Evolutionary conservation across 371 early-diverging fungal species (phyloP).

Genomic region (Apophysomyces elegans): DNA sequence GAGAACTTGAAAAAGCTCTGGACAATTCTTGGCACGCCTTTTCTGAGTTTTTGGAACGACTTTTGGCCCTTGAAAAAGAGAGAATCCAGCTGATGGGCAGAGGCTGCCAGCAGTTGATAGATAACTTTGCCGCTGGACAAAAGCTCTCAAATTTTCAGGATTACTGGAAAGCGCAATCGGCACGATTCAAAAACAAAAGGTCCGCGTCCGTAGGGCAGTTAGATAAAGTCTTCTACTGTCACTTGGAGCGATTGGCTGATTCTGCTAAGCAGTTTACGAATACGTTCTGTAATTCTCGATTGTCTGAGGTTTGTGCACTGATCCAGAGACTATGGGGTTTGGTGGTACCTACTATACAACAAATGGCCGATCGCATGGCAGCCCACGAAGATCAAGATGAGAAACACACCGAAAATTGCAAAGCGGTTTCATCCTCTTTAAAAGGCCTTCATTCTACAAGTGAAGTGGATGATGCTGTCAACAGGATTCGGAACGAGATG

Average conservation of each 20-base stretch:
- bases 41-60: conserved; percentile 37
- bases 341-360: conserved; percentile 29
- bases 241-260: conserved; percentile 38
- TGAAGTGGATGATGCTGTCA: conserved; percentile 13
- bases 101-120: conserved; percentile 24
- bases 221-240: conserved; percentile 51
- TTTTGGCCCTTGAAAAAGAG: conserved; percentile 30
- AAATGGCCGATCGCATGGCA: conserved; percentile 31
- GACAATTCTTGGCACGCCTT: conserved; percentile 49
- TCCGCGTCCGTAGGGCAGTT: conserved; percentile 41
- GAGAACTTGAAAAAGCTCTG: conserved; percentile 34
- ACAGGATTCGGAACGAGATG: conserved; percentile 34
- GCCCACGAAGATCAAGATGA: conserved; percentile 9
- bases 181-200: neutral
- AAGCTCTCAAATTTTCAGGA: conserved; percentile 28
- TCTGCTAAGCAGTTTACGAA: conserved; percentile 15
- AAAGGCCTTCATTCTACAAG: conserved; percentile 13
- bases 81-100: conserved; percentile 26
- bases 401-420: conserved; percentile 11
- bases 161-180: conserved; percentile 20
- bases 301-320: conserved; percentile 22
- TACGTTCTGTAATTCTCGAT: conserved; percentile 21
- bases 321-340: conserved; percentile 26
- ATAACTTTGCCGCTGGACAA: conserved; percentile 22
- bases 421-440: conserved; percentile 9